phyloP scores from a whole-genome alignment of 2,329 filamentous ascomycete species.

The Exophiala sp. region DNA sequence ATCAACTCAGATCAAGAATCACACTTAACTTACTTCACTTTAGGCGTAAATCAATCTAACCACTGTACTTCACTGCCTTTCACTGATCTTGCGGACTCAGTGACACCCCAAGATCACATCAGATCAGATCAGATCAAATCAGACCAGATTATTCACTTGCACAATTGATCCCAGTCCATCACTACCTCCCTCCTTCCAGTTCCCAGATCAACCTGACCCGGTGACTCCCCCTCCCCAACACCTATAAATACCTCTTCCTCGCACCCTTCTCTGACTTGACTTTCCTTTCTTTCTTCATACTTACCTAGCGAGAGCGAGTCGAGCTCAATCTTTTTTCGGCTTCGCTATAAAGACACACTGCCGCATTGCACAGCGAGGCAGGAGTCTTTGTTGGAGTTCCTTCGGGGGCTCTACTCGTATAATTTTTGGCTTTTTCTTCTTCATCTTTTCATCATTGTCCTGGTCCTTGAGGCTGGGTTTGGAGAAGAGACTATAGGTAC shows the following conservation, averaged over 20 bases:
- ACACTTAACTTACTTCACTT: too few species aligned
- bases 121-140: background rate
- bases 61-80: too few species aligned
- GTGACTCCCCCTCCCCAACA: background rate
- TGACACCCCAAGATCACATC: too few species aligned
- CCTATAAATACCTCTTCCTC: conserved; percentile 11
- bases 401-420: conserved; percentile 6
- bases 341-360: conserved; percentile 7
- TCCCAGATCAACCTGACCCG: conserved; percentile 9
- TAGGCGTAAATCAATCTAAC: too few species aligned
- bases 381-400: conserved; percentile 13
- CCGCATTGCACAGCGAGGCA: conserved; percentile 17
- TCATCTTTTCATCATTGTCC: conserved; percentile 13
- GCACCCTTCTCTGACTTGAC: background rate
- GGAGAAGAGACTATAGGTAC: conserved; percentile 10
- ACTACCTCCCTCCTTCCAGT: background rate
- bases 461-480: conserved; percentile 10
- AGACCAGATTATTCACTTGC: too few species aligned
- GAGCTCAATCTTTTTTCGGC: conserved; percentile 11
- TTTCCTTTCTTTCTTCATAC: too few species aligned
- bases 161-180: too few species aligned
- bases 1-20: too few species aligned
- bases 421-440: conserved; percentile 14
- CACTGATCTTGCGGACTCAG: too few species aligned
- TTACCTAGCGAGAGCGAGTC: conserved; percentile 14